Conservation (phyloP, 352 stramenopile genomes). For the Globisporangium polare region DNA sequence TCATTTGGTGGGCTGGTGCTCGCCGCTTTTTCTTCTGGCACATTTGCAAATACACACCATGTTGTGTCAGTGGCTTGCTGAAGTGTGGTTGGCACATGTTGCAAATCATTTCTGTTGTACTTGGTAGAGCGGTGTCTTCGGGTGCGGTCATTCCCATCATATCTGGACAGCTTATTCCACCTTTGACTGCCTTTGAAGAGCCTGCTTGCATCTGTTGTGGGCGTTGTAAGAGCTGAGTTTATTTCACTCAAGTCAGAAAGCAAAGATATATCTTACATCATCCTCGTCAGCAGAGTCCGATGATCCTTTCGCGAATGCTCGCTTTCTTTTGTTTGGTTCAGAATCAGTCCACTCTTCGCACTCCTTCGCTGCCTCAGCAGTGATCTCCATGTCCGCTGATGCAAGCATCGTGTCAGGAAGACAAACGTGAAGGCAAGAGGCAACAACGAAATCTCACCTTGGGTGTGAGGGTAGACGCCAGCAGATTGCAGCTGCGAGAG, state of each 20-base stretch:
- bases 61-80: neutral
- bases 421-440: neutral
- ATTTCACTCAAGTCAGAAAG: neutral
- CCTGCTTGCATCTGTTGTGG: neutral
- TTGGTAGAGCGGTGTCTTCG: neutral
- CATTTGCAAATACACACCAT: neutral
- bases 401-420: no score
- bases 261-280: neutral
- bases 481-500: conserved; percentile 36
- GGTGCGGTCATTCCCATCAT: neutral
- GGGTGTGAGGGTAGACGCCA: conserved; percentile 15
- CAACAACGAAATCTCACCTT: conserved; percentile 9
- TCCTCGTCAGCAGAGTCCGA: neutral
- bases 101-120: neutral
- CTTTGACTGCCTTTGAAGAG: neutral
- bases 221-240: neutral
- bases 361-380: conserved; percentile 18
- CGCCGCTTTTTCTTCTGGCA: neutral
- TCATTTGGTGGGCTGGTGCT: neutral
- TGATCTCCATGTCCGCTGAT: conserved; percentile 11
- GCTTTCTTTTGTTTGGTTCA: conserved; percentile 45
- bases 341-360: conserved; percentile 24
- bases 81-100: neutral
- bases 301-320: conserved; percentile 7
- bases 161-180: neutral